Conservation (phyloP, 169 alveolate species). For the Amoebophrya sp. region DNA sequence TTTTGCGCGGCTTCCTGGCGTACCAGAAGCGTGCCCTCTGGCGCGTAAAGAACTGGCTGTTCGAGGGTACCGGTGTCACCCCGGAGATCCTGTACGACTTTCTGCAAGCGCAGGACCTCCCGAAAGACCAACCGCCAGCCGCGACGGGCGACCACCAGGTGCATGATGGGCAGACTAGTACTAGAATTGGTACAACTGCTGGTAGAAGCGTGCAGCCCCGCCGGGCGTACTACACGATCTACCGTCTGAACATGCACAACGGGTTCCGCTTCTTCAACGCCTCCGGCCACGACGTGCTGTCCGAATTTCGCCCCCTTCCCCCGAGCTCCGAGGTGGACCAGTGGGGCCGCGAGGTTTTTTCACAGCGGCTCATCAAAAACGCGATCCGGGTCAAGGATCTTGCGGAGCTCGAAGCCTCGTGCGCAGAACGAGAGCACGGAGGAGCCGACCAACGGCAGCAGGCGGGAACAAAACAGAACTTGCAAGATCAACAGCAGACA, state of each 20-base stretch:
- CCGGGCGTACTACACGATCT: constrained; percentile 8
- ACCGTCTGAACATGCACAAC: not conserved
- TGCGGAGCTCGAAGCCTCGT: not conserved
- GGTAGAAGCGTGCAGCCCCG: no score
- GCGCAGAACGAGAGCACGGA: not conserved
- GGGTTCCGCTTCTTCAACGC: constrained; percentile 14
- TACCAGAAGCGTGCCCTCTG: not conserved
- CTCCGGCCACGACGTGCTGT: not conserved
- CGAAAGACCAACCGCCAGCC: no score
- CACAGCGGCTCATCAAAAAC: not conserved
- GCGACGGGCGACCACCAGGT: no score
- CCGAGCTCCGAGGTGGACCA: not conserved
- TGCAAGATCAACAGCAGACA: no score
- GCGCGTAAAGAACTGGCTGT: not conserved
- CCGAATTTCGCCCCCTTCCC: not conserved
- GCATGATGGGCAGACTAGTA: no score
- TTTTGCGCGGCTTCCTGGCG: not conserved
- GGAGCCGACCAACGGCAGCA: no score
- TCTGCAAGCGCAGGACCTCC: not conserved
- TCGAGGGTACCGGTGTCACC: constrained; percentile 1
- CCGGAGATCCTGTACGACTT: not conserved
- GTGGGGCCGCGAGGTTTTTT: not conserved
- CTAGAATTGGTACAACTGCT: no score
- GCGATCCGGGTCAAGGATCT: not conserved
- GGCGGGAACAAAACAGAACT: no score